phyloP scores from a whole-genome alignment of 768 basidiomycete species.

The Imleria badia region DNA sequence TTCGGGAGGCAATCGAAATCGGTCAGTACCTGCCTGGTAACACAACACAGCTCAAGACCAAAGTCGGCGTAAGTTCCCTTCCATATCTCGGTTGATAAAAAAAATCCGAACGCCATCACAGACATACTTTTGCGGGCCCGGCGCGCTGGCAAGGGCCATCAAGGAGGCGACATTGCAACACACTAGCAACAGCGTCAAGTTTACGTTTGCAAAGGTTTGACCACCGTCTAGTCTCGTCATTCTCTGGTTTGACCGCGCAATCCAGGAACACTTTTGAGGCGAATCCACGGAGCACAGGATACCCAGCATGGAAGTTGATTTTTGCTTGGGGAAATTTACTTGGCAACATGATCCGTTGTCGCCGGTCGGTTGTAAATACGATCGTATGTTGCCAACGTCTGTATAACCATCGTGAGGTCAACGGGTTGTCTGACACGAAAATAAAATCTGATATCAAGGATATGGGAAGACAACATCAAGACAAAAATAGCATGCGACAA shows the following conservation, averaged over 20 bases:
- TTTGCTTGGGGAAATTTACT: neutral
- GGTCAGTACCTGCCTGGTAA: constrained; percentile 82
- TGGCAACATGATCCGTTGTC: neutral
- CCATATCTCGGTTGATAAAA: neutral
- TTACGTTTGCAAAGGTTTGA: constrained; percentile 80
- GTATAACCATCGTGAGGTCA: too few species aligned
- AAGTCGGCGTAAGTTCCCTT: constrained; percentile 65
- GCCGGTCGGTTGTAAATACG: neutral
- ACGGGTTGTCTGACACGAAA: neutral
- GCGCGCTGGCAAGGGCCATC: constrained; percentile 70
- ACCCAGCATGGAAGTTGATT: neutral
- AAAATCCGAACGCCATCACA: constrained; percentile 25
- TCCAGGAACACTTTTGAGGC: constrained; percentile 19
- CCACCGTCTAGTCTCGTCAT: constrained; percentile 11
- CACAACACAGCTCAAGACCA: constrained; percentile 77
- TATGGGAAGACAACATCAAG: neutral
- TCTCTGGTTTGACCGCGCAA: neutral
- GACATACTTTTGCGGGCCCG: constrained; percentile 92
- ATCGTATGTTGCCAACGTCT: neutral
- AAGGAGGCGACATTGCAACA: constrained; percentile 65
- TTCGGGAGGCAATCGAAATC: constrained; percentile 75
- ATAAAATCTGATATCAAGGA: neutral
- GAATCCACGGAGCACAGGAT: neutral
- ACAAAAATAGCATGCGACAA: neutral
- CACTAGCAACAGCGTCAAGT: constrained; percentile 57